phyloP scores from a whole-genome alignment of 345 rosid species.

The Gossypium arboreum region DNA sequence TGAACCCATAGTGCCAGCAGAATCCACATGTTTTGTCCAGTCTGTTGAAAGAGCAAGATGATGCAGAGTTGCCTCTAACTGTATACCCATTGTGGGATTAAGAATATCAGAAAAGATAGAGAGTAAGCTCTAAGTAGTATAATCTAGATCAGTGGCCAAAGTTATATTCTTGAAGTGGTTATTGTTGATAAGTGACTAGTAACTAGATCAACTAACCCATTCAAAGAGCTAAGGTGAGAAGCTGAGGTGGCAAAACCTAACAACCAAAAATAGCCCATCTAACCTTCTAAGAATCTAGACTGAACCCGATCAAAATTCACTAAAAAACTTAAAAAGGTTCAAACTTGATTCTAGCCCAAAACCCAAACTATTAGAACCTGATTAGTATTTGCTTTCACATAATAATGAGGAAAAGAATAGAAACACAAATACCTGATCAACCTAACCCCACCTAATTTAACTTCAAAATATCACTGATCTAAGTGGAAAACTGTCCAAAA shows the following conservation, averaged over 20 bases:
- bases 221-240: not conserved
- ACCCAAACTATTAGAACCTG: not conserved
- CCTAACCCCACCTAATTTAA: not conserved
- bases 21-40: slow-evolving; percentile 78
- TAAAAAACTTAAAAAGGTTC: not conserved
- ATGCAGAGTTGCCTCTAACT: slow-evolving; percentile 80
- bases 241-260: not conserved
- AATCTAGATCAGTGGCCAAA: not conserved
- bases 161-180: not conserved
- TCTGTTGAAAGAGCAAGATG: slow-evolving; percentile 67
- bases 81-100: slow-evolving; percentile 27
- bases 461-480: not conserved
- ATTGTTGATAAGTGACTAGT: not conserved
- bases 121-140: not conserved
- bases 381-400: not conserved
- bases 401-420: not conserved
- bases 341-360: not conserved
- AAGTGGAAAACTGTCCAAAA: not conserved
- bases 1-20: slow-evolving; percentile 59
- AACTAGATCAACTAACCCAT: not conserved
- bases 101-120: not conserved
- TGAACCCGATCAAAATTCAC: not conserved
- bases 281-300: not conserved
- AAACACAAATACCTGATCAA: not conserved
- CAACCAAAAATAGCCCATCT: not conserved